Percentiles rank a stretch among this genome's conserved stretches.
Conservation (phyloP, 805 yeast species). For the Wickerhamiella musiphila region DNA sequence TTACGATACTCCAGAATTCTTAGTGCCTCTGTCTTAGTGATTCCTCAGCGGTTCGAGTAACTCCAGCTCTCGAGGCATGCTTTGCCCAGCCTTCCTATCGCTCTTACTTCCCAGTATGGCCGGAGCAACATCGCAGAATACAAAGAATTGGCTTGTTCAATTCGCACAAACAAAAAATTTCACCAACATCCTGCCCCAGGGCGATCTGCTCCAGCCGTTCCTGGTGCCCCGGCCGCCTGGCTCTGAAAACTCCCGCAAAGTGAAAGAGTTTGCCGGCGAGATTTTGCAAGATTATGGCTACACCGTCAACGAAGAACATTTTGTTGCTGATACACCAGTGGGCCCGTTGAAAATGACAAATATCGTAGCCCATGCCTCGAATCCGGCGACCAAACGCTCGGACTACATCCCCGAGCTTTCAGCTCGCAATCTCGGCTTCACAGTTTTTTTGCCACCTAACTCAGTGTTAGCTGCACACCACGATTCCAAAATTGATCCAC, state of each 20-base stretch:
- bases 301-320: conserved; percentile 17
- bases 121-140: no score
- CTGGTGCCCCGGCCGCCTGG: conserved; percentile 15
- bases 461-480: conserved; percentile 36
- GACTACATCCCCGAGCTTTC: conserved; percentile 7
- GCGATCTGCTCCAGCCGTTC: conserved; percentile 13
- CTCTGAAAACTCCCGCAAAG: conserved; percentile 8
- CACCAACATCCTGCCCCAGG: no score
- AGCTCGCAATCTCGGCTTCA: not conserved
- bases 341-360: conserved; percentile 22
- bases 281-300: conserved; percentile 22
- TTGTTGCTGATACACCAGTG: conserved; percentile 24
- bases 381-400: conserved; percentile 6
- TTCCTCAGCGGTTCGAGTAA: no score
- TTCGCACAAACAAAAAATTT: no score
- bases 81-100: no score
- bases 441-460: conserved; percentile 12
- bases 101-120: no score
- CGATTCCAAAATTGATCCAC: conserved; percentile 32
- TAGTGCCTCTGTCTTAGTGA: no score
- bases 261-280: conserved; percentile 9
- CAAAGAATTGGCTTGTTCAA: no score
- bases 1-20: no score
- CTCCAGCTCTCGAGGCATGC: no score
- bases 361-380: conserved; percentile 11